A percentile compares a stretch with the other conserved stretches of the same genome.
These are phyloP conservation scores for Suillus lakei DNA, from an alignment of 768 basidiomycete genomes.

Conservation along the genomic window DNA sequence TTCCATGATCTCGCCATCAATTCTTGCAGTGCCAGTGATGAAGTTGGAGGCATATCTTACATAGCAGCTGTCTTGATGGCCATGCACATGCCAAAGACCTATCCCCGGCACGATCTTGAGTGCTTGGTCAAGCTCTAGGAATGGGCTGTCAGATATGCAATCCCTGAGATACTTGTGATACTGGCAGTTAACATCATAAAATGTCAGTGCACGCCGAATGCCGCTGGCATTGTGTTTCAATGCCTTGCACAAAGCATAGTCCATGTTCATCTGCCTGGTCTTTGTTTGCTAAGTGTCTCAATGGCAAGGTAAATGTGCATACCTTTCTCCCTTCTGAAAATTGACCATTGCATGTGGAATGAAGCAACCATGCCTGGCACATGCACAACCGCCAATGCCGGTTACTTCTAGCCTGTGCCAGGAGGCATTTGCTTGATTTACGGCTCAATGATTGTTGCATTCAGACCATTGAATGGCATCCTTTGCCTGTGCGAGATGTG, in stretches of 20 bases:
- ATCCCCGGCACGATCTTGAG: background rate
- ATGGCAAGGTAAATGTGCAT: background rate
- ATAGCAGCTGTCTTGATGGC: background rate
- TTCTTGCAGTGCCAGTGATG: background rate
- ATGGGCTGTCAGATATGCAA: background rate
- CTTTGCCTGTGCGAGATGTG: background rate
- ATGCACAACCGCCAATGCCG: fast-evolving
- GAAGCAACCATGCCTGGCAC: background rate
- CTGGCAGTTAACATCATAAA: background rate
- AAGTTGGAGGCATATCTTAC: background rate
- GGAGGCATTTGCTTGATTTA: background rate
- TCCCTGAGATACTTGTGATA: background rate
- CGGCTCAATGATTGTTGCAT: background rate
- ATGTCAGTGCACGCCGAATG: background rate
- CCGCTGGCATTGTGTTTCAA: background rate
- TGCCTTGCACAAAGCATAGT: background rate
- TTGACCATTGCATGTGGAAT: background rate
- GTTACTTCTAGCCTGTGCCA: background rate
- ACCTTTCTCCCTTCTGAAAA: background rate
- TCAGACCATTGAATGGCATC: background rate
- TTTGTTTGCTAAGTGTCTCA: too few species aligned
- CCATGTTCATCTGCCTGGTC: background rate
- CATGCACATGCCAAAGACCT: background rate
- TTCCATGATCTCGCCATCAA: background rate
- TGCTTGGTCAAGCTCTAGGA: background rate